phyloP scores from a whole-genome alignment of 2,329 filamentous ascomycete genomes.

The Ceratocystis papillata region DNA sequence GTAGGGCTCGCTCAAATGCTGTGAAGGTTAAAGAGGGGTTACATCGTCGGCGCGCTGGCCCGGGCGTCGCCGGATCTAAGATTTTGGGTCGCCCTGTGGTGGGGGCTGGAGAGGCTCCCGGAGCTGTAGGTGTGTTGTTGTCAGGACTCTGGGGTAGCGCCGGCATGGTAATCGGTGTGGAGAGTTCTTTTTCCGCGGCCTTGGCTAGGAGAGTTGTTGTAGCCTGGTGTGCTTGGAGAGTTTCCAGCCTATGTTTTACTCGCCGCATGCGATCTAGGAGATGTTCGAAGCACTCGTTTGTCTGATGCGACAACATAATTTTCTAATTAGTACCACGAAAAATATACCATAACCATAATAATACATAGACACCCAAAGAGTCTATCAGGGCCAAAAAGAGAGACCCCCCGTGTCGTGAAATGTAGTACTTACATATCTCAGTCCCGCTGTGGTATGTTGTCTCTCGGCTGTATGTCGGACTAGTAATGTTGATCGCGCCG shows the following conservation, averaged over 20 bases:
- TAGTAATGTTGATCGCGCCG: slow-evolving; percentile 41
- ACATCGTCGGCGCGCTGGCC: background rate
- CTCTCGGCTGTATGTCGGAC: slow-evolving; percentile 37
- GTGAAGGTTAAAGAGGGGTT: background rate
- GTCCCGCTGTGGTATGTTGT: slow-evolving; percentile 38
- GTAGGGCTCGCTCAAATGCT: slow-evolving; percentile 1
- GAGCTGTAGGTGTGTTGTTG: background rate
- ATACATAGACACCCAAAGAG: too few species aligned
- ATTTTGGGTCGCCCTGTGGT: background rate
- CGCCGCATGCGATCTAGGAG: slow-evolving; percentile 27
- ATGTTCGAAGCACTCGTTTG: slow-evolving; percentile 40
- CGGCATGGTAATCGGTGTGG: background rate
- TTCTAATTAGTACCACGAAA: background rate
- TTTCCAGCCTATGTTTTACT: background rate
- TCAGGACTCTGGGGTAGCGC: background rate
- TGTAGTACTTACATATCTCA: slow-evolving; percentile 40
- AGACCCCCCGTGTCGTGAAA: background rate
- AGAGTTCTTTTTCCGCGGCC: background rate
- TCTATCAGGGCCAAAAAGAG: too few species aligned
- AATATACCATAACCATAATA: background rate
- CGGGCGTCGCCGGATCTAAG: slow-evolving; percentile 1
- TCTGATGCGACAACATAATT: slow-evolving; percentile 33
- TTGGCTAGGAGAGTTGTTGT: background rate
- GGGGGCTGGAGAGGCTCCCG: background rate
- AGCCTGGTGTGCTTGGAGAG: slow-evolving; percentile 3